Evolutionary conservation across 805 yeast species (phyloP), one percentile per base, ranked within the genome.

Genomic region (Nakazawaea pomicola): DNA sequence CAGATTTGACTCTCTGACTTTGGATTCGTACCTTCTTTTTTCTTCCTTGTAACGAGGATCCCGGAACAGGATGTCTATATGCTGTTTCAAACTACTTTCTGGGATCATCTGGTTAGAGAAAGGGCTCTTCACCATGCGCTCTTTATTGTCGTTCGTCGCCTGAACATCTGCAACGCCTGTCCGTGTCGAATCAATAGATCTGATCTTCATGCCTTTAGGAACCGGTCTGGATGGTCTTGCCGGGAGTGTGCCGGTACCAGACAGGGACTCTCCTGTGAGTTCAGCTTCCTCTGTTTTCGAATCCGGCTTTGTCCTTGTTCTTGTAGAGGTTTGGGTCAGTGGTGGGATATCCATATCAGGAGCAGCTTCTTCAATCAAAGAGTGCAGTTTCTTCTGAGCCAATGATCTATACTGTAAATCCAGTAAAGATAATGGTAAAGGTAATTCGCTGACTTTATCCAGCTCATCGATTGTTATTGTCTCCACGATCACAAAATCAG

Each of bases 21-120:
- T 81, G 16, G 66, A 58, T 48, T 80, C 74, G 56, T 73, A 83
- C 40, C 74, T 71, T 31, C 68, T 74, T 52, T 77, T 79, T 57
- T 87, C 88, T 42, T 77, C 78, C 48, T 77, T 72, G 61, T 85
- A 86, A 49, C 76, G 68, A 3, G 96, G 95, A 58, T 90, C 95
- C 33, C 90, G 62, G 28, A 86, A 64, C 41, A 83, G 64, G 12
- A 79, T 73, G 45, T 76, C 73, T 49, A 90, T 65, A 56, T 91
- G 97, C 46, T 71, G 73, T 45, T 76, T 82, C 54, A 83, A 87
- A 47, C 80, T 65, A 31, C 71, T 68, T 50, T 84, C 93, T 0
- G 90, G 83, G 1, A 90, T 72, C 54, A 71, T 52, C 51, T 78
- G 72, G 1, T 81, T 81, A 0, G 96, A 85, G 30, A 85, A 66